Evolutionary conservation across 1,284 basidiomycete species (phyloP).

Genomic region (Cystobasidium slooffiae): DNA sequence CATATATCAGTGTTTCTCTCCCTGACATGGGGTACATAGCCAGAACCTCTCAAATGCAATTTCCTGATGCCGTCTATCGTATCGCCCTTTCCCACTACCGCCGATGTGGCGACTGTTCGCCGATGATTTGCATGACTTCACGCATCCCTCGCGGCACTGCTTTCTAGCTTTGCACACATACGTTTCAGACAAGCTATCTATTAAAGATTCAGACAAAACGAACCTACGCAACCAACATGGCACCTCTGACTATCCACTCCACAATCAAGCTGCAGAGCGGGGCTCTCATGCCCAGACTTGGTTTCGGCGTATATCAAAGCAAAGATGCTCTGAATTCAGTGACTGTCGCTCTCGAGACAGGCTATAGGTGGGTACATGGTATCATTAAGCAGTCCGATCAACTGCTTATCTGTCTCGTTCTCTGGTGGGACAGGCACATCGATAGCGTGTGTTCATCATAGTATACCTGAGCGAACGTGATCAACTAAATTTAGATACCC

Average conservation of each 20-base stretch:
- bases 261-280: conserved; percentile 34
- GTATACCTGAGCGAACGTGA: not conserved
- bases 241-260: not conserved
- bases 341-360: conserved; percentile 30
- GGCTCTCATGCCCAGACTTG: conserved; percentile 20
- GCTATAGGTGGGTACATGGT: conserved; percentile 23
- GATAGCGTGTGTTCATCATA: conserved; percentile 10
- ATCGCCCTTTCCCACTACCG: no score
- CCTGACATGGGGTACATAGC: no score
- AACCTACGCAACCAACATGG: conserved; percentile 7
- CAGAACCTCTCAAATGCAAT: no score
- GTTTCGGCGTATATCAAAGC: conserved; percentile 27
- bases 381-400: not conserved
- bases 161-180: no score
- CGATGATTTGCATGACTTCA: no score
- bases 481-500: not conserved
- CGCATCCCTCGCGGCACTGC: no score
- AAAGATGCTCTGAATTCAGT: conserved; percentile 21
- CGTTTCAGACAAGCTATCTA: not conserved
- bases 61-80: no score
- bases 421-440: conserved; percentile 11
- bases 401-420: not conserved
- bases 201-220: not conserved
- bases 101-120: no score
- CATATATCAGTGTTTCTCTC: no score